A percentile compares a stretch with the other conserved stretches of the same genome.
Evolutionary conservation across 305 asterid genomes (phyloP).

Genomic region (Solanum hybrid): DNA sequence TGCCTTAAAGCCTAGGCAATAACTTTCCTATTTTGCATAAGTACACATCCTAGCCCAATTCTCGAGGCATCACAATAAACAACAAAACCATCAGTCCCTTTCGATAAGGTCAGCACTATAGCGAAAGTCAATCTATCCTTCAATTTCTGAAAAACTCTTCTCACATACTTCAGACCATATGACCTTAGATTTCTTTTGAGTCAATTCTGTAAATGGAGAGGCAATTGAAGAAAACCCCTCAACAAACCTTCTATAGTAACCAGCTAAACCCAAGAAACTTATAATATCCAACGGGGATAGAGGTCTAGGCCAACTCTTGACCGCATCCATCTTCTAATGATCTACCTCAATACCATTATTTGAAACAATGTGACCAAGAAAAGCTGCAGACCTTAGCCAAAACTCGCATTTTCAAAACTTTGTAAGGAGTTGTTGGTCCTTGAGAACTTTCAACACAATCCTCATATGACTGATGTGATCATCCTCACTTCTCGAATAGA

Average conservation of each 20-base stretch:
- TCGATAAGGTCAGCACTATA: not conserved
- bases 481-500: not conserved
- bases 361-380: not conserved
- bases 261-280: not conserved
- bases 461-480: not conserved
- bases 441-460: not conserved
- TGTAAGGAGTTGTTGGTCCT: not conserved
- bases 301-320: not conserved
- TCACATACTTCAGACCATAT: not conserved
- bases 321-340: not conserved
- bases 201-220: not conserved
- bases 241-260: not conserved
- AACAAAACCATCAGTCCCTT: not conserved
- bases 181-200: not conserved
- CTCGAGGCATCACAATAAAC: not conserved
- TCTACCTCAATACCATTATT: not conserved
- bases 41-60: not conserved
- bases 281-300: not conserved
- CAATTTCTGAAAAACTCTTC: not conserved
- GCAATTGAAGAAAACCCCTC: not conserved
- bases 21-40: not conserved
- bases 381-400: not conserved
- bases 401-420: not conserved
- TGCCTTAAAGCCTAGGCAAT: not conserved
- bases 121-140: not conserved